Base-by-base conservation (phyloP, 495 filamentous ascomycete species). In the Aspergillus indologenus region DNA sequence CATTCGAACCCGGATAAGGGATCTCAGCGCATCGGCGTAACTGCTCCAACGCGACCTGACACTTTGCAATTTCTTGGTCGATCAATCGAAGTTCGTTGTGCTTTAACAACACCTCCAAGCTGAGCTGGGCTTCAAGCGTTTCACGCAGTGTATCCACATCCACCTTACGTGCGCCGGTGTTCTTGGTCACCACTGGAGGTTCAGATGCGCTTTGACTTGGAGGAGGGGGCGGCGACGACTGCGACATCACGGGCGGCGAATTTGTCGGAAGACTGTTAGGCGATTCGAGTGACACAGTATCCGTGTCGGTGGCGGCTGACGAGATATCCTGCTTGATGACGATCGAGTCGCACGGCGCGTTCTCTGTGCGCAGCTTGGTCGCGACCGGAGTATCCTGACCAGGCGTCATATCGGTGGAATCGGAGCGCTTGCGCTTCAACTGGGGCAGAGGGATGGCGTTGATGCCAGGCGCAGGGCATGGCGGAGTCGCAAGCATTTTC, bases 1-100 rank as follows among this genome's bases (percentile, higher is more conserved):
- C 80, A n/a, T 75, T 80, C 18, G 83, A 85, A 29, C 84, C 83
- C 40, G 91, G 90, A 71, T 90, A 97, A 6, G 94, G 93, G 53
- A 96, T 91, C 65, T 97, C 77, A 63, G 91, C 85, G 68, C 92
- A 96, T 54, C 94, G 87, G 57, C 94, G 88, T 49, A 98, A 81
- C 71, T 98, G 94, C 74, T 98, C 94, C 61, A 97, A 81, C n/a
- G 92, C 89, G 63, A 92, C 78, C 79, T 97, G 92, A 64, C 92
- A 96, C 79, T 96, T 96, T 63, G 91, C 92, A 60, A 98, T 83
- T 72, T 98, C 92, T 73, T 96, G 92, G 70, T 98, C 90, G 72
- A 98, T 96, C 57, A 96, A 80, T 17, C 91, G 89, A 23, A 97
- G 75, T 75, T 98, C 94, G 61, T 92, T 84, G 68, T 98, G 94